These are phyloP conservation scores for Trichophyton mentagrophytes DNA, from an alignment of 2,329 filamentous ascomycete species.

Conservation along the genomic window DNA sequence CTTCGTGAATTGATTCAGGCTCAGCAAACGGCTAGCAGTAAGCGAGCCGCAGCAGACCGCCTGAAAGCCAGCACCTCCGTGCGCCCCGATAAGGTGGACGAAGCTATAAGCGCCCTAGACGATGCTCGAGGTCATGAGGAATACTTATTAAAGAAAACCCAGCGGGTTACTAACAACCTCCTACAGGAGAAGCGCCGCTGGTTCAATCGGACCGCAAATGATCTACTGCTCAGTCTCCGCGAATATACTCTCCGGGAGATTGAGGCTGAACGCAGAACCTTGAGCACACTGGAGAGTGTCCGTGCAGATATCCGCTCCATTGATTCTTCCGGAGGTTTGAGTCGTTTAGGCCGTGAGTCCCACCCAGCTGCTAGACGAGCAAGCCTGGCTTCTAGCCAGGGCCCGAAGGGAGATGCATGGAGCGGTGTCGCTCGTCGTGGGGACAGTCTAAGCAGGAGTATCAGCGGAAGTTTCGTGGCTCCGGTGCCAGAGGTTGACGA, in stretches of 20 bases:
- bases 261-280: constrained; percentile 80
- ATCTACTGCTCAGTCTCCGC: constrained; percentile 68
- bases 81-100: constrained; percentile 88
- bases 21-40: constrained; percentile 70
- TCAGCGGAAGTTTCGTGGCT: constrained; percentile 60
- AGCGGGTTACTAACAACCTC: constrained; percentile 78
- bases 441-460: constrained; percentile 63
- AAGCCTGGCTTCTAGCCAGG: constrained; percentile 75
- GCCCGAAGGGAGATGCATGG: constrained; percentile 96
- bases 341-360: constrained; percentile 73
- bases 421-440: constrained; percentile 77
- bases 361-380: constrained; percentile 63
- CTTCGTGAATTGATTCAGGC: constrained; percentile 87
- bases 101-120: constrained; percentile 82
- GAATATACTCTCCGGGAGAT: constrained; percentile 93
- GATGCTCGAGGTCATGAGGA: constrained; percentile 74
- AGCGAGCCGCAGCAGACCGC: constrained; percentile 73
- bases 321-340: constrained; percentile 79
- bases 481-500: constrained; percentile 52
- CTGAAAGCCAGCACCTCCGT: constrained; percentile 79
- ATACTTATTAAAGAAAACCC: constrained; percentile 72
- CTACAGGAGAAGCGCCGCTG: constrained; percentile 79
- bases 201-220: constrained; percentile 76
- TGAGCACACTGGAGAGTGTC: constrained; percentile 86
- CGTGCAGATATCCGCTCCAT: constrained; percentile 87